A percentile compares a stretch with the other conserved stretches of the same genome.
Evolutionary conservation across 2,329 filamentous ascomycete species (phyloP).

Genomic region (Bipolaris cookei): DNA sequence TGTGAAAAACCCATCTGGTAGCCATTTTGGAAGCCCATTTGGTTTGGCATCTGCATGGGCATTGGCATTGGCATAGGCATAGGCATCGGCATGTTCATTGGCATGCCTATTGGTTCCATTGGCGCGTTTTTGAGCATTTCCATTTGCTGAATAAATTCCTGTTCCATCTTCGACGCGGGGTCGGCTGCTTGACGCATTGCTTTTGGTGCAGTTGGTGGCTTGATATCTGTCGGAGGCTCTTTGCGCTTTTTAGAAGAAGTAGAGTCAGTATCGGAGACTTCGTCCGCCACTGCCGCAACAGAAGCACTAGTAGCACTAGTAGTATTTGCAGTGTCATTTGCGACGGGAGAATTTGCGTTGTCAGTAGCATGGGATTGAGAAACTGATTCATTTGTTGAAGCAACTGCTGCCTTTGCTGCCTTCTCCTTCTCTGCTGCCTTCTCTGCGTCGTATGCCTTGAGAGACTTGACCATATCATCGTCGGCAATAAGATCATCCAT

Average conservation of each 20-base stretch:
- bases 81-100: constrained; percentile 37
- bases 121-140: constrained; percentile 52
- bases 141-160: constrained; percentile 56
- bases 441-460: constrained; percentile 73
- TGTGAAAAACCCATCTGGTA: constrained; percentile 23
- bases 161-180: constrained; percentile 47
- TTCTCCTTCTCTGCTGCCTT: constrained; percentile 50
- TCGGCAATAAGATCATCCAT: constrained; percentile 83
- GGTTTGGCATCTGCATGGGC: constrained; percentile 6
- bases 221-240: constrained; percentile 71
- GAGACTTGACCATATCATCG: constrained; percentile 77
- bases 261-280: constrained; percentile 44
- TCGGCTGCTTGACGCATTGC: constrained; percentile 63
- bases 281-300: constrained; percentile 44
- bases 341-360: constrained; percentile 26
- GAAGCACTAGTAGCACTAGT: constrained; percentile 39
- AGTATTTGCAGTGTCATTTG: constrained; percentile 31
- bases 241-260: constrained; percentile 74
- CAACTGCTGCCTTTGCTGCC: constrained; percentile 42
- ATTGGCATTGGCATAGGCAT: constrained; percentile 22
- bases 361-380: constrained; percentile 18
- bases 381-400: constrained; percentile 31
- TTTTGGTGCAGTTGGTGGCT: constrained; percentile 54
- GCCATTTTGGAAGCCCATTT: constrained; percentile 1
- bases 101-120: constrained; percentile 42